A percentile compares a stretch with the other conserved stretches of the same genome.
These are phyloP conservation scores for Zalaria sp. DNA, from an alignment of 2,329 filamentous ascomycete species.

Conservation along the genomic window DNA sequence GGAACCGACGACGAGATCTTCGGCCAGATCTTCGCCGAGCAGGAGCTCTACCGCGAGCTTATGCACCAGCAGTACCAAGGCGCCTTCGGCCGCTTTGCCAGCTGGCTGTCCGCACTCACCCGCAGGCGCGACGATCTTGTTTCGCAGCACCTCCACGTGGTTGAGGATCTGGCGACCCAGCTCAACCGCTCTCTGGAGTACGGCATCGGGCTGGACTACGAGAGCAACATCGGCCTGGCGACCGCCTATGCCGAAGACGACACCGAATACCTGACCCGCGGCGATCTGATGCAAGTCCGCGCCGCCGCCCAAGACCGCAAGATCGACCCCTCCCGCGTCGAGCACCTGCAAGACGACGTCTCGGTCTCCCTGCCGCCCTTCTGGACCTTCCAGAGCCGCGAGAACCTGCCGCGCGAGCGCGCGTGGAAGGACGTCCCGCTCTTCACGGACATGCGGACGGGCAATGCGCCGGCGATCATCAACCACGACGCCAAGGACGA, in stretches of 20 bases:
- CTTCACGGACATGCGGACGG: conserved; percentile 7
- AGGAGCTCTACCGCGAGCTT: conserved; percentile 16
- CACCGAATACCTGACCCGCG: conserved; percentile 12
- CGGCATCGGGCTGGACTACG: conserved; percentile 16
- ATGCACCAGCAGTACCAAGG: conserved; percentile 5
- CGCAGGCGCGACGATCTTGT: neutral
- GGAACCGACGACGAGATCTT: conserved; percentile 23
- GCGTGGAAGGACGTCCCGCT: conserved; percentile 7
- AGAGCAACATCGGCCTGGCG: conserved; percentile 11
- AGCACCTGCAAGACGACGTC: conserved; percentile 10
- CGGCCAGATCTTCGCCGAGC: conserved; percentile 16
- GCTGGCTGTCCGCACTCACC: neutral
- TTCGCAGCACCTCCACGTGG: conserved; percentile 1
- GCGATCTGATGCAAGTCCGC: conserved; percentile 6
- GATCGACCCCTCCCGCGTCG: conserved; percentile 6
- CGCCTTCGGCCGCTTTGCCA: neutral
- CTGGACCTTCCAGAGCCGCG: conserved; percentile 7
- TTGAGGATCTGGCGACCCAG: conserved; percentile 14
- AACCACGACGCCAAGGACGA: conserved; percentile 3
- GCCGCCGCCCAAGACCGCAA: conserved; percentile 6
- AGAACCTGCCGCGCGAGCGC: conserved; percentile 3
- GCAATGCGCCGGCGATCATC: conserved; percentile 6
- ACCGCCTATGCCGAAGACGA: conserved; percentile 14
- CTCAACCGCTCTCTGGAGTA: conserved; percentile 25
- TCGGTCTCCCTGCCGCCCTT: conserved; percentile 5